Conservation (phyloP, 2,329 filamentous ascomycete genomes). For the Sarocladium oryzae region DNA sequence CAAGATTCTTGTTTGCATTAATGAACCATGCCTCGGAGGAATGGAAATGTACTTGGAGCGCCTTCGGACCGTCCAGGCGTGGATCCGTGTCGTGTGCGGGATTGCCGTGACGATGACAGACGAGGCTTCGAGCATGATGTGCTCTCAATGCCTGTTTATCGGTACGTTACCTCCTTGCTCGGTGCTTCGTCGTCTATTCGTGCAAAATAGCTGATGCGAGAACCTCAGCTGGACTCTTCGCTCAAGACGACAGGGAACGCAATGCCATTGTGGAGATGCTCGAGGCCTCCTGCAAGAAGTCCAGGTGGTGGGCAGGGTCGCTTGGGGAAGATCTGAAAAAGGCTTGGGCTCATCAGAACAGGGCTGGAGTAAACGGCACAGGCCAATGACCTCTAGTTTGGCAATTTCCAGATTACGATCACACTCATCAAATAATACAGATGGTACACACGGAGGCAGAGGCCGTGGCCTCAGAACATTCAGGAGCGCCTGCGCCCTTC, state of each 20-base stretch:
- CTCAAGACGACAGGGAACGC: neutral
- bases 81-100: constrained; percentile 17
- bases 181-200: no score
- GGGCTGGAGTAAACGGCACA: neutral
- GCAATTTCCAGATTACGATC: neutral
- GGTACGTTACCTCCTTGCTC: constrained; percentile 12
- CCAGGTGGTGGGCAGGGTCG: constrained; percentile 1
- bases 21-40: constrained; percentile 14
- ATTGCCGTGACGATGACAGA: constrained; percentile 18
- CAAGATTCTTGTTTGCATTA: constrained; percentile 14
- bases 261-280: neutral
- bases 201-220: neutral
- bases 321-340: neutral
- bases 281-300: neutral
- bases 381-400: neutral
- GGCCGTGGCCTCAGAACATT: neutral
- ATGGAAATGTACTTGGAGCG: constrained; percentile 15
- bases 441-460: neutral
- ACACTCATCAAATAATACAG: neutral
- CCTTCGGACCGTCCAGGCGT: constrained; percentile 15
- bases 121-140: constrained; percentile 18
- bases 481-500: neutral
- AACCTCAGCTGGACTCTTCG: neutral
- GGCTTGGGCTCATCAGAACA: neutral
- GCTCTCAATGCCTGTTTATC: constrained; percentile 18